These are phyloP conservation scores for Botryotinia globosa DNA, from an alignment of 2,329 filamentous ascomycete genomes.

Conservation along the genomic window DNA sequence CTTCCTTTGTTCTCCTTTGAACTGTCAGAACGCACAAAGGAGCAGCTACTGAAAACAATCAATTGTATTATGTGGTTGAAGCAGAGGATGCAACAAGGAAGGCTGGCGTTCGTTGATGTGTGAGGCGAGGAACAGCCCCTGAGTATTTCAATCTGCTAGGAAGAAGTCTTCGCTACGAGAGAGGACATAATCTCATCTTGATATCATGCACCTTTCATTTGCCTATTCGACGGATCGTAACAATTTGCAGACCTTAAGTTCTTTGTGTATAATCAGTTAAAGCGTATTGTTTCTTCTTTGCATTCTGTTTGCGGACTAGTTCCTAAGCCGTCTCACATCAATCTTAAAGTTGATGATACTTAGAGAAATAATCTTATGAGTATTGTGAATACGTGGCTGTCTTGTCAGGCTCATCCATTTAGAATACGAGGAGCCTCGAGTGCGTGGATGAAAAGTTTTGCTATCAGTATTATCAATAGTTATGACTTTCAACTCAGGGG, in stretches of 20 bases:
- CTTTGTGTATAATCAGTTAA: background rate
- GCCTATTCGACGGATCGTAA: background rate
- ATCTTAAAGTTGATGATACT: background rate
- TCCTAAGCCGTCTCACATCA: background rate
- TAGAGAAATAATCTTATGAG: background rate
- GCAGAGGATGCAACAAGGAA: background rate
- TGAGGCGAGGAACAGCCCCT: background rate
- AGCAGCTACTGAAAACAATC: background rate
- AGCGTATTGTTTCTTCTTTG: too few relatives aligned
- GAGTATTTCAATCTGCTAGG: background rate
- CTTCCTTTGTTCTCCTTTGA: background rate
- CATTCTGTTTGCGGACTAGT: background rate
- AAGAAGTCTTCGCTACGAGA: background rate
- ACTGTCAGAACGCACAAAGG: background rate
- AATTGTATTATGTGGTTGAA: background rate
- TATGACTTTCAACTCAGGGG: background rate
- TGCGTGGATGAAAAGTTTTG: background rate
- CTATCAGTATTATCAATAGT: background rate
- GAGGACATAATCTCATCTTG: background rate
- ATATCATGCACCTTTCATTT: background rate
- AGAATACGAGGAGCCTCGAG: background rate
- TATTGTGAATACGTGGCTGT: background rate
- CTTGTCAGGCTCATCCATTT: background rate
- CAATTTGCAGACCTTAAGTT: background rate
- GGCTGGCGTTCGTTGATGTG: too few relatives aligned